phyloP scores from a whole-genome alignment of 1,284 basidiomycete species.

The Exobasidium cylindrosporum region DNA sequence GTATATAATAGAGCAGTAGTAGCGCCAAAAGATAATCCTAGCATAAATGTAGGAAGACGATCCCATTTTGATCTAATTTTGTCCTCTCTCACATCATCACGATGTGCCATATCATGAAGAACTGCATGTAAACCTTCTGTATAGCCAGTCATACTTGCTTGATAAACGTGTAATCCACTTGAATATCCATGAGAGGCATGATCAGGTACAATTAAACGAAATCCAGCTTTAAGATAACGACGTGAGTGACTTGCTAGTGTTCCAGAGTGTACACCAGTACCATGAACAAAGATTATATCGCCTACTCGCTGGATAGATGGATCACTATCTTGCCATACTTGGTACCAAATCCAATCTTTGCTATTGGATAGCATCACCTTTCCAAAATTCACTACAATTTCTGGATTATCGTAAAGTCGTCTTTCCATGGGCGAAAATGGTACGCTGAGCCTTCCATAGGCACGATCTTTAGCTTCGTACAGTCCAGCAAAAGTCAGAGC shows the following conservation, averaged over 20 bases:
- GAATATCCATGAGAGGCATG: conserved; percentile 51
- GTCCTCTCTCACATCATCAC: conserved; percentile 27
- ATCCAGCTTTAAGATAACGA: conserved; percentile 49
- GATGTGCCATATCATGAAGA: conserved; percentile 41
- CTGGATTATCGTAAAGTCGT: conserved; percentile 45
- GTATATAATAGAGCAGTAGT: conserved; percentile 46
- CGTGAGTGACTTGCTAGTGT: conserved; percentile 48
- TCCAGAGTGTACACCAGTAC: conserved; percentile 51
- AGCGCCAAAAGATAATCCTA: conserved; percentile 50
- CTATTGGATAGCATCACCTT: conserved; percentile 43
- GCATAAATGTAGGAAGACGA: conserved; percentile 45
- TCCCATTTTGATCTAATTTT: conserved; percentile 30
- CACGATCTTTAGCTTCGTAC: conserved; percentile 35
- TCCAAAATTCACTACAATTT: conserved; percentile 43
- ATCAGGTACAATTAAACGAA: conserved; percentile 49
- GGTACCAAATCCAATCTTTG: conserved; percentile 52
- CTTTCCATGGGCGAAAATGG: conserved; percentile 50
- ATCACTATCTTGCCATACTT: conserved; percentile 39
- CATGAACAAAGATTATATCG: conserved; percentile 50
- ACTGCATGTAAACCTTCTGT: conserved; percentile 39
- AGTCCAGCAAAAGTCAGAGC: conserved; percentile 25
- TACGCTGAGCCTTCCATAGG: conserved; percentile 38
- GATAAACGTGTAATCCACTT: conserved; percentile 49
- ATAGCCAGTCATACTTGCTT: conserved; percentile 32
- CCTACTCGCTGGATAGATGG: too few species aligned